Evolutionary conservation across 352 stramenopile genomes (phyloP).

Genomic region (Aphanomyces euteiches): DNA sequence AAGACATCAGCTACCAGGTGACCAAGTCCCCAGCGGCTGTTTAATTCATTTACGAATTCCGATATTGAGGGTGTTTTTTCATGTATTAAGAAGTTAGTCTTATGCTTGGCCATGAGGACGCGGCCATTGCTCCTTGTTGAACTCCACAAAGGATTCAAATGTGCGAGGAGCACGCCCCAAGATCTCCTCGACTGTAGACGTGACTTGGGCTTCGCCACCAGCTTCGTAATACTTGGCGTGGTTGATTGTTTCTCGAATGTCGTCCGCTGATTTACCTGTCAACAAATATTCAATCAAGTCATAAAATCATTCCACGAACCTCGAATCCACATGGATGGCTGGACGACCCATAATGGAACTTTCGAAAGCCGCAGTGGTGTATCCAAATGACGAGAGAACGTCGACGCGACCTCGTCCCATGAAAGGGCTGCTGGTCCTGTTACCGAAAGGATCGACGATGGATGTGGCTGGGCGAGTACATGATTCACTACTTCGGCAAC

Average conservation of each 20-base stretch:
- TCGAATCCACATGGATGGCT: constrained; percentile 66
- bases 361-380: constrained; percentile 54
- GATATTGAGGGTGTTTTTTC: too few relatives aligned
- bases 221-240: constrained; percentile 45
- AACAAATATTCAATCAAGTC: background rate
- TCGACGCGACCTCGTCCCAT: constrained; percentile 45
- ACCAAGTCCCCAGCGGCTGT: constrained; percentile 20
- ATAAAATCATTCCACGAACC: background rate
- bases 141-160: constrained; percentile 47
- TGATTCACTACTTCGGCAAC: constrained; percentile 46
- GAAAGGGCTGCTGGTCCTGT: constrained; percentile 53
- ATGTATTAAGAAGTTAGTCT: too few relatives aligned
- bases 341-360: constrained; percentile 69
- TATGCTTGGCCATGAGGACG: too few relatives aligned
- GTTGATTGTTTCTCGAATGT: constrained; percentile 52
- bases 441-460: constrained; percentile 36
- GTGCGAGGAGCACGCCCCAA: constrained; percentile 40
- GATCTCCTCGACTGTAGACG: constrained; percentile 38
- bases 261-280: constrained; percentile 51
- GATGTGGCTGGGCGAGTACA: constrained; percentile 24
- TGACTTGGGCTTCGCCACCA: constrained; percentile 42
- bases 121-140: constrained; percentile 47
- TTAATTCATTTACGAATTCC: background rate
- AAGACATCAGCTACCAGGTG: background rate
- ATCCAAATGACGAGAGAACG: constrained; percentile 43